Base-by-base conservation (phyloP, 176 grass and related monocot genomes). In the Avena atlantica region DNA sequence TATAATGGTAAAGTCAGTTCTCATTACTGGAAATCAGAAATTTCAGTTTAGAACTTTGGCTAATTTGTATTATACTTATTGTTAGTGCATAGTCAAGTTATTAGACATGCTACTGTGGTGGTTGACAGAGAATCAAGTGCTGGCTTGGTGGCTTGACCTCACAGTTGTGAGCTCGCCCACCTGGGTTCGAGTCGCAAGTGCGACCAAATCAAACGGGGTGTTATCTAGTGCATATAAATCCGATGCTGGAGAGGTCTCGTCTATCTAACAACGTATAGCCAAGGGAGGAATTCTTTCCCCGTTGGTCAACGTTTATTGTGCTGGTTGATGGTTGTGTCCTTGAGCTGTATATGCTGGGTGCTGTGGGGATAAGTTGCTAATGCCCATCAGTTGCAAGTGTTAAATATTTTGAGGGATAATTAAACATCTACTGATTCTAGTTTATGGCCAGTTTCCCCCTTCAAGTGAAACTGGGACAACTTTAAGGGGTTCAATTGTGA, bases 81-180 rank as follows among this genome's bases (percentile, higher is more conserved):
- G 56, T 82, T 11, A 70, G 48, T 27, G 6, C 70, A 76, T 84
- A 63, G 23, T 84, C 20, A 40, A 75, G 16, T 76, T 73, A 74
- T 62, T 76, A 29, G 11, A 20, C 7, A 0, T 84, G 49, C 16
- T 19, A 34, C 31, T 34, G 31, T 34, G 31, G 31, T 34, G 31
- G 31, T 34, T 34, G 31, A 40, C 5, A 40, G 6, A 40, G 5
- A 40, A 40, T 4, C 37, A 40, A 40, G 37, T 40, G 37, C 6
- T 40, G 37, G 6, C 37, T 40, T 40, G 4, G 4, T 40, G 37
- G 37, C 37, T 40, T 40, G 37, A 40, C 37, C 37, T 40, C 37
- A 40, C 37, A 40, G 37, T 40, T 6, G 37, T 40, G 37, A 40
- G 37, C 37, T 40, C 37, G 5, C 37, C 37, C 37, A 40, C 37